Evolutionary conservation across 345 rosid genomes (phyloP).

Genomic region (Noccaea caerulescens): DNA sequence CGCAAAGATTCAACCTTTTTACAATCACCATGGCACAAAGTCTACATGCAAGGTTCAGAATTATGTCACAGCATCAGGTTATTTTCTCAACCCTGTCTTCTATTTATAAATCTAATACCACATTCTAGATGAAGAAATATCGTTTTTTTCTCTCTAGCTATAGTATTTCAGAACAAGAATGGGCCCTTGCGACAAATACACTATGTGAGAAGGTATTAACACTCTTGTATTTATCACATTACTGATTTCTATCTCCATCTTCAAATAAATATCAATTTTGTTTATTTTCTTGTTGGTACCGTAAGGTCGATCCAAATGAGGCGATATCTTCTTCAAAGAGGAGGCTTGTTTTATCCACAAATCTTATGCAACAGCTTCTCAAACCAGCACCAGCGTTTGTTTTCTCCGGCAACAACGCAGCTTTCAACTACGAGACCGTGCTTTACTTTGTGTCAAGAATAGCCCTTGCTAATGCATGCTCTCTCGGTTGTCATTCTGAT

Average conservation of each 20-base stretch:
- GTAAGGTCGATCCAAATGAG: conserved; percentile 51
- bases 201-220: conserved; percentile 33
- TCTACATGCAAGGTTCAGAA: background rate
- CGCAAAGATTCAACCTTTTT: conserved; percentile 22
- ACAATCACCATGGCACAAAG: conserved; percentile 29
- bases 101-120: background rate
- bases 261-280: background rate
- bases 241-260: background rate
- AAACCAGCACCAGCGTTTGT: conserved; percentile 51
- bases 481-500: conserved; percentile 31
- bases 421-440: conserved; percentile 51
- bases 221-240: background rate
- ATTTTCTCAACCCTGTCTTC: background rate
- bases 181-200: conserved; percentile 21
- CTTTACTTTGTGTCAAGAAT: conserved; percentile 56
- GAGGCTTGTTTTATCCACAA: conserved; percentile 68
- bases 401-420: conserved; percentile 51
- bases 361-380: conserved; percentile 75
- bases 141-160: background rate
- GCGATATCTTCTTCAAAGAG: conserved; percentile 54
- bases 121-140: background rate
- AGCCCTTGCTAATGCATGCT: conserved; percentile 63
- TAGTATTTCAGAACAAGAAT: conserved; percentile 39
- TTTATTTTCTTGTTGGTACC: conserved; percentile 2
- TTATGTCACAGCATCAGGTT: conserved; percentile 24